A percentile compares a stretch with the other conserved stretches of the same genome.
phyloP scores from a whole-genome alignment of 176 grass and related monocot genomes.

The Carex myosuroides region DNA sequence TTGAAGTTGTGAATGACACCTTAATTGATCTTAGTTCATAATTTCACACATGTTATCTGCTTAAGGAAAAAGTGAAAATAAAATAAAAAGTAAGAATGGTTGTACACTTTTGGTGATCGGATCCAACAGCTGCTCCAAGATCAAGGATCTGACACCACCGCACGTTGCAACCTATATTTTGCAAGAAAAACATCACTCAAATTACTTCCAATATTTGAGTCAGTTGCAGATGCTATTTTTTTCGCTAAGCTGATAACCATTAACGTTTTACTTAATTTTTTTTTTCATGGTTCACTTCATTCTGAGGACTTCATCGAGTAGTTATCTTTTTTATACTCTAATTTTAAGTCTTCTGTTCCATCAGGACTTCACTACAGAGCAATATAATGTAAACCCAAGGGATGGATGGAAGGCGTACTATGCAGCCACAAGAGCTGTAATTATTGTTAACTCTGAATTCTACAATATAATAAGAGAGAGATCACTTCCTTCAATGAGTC shows the following conservation, averaged over 20 bases:
- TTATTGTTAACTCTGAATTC: constrained; percentile 82
- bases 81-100: not conserved
- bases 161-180: not conserved
- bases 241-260: not conserved
- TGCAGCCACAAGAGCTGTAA: constrained; percentile 82
- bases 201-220: not conserved
- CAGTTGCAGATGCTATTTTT: not conserved
- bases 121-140: not conserved
- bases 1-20: not conserved
- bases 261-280: not conserved
- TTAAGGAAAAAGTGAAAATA: not conserved
- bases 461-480: constrained; percentile 92
- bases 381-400: constrained; percentile 51
- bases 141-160: not conserved
- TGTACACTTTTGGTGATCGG: not conserved
- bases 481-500: constrained; percentile 68
- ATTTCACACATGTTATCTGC: not conserved
- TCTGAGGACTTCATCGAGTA: not conserved
- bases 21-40: not conserved
- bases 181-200: not conserved
- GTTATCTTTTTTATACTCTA: not conserved
- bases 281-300: not conserved
- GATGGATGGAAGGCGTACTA: constrained; percentile 98
- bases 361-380: constrained; percentile 91
- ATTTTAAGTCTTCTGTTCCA: constrained; percentile 14